These are phyloP conservation scores for Pachysolen tannophilus DNA, from an alignment of 805 yeast genomes.

Conservation along the genomic window DNA sequence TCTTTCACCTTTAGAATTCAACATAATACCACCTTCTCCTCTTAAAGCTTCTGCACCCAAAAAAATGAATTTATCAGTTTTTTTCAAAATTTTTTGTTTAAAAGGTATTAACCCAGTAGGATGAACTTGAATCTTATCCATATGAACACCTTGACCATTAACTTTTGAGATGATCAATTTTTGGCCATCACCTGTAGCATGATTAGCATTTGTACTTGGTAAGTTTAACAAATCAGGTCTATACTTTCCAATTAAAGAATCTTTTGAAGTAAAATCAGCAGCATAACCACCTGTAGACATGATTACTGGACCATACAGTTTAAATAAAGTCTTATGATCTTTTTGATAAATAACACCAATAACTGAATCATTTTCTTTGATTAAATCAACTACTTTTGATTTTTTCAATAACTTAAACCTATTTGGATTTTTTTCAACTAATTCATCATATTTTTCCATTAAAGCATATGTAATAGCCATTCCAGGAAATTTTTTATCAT, in stretches of 20 bases:
- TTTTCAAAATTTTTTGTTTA: slow-evolving; percentile 32
- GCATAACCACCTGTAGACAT: slow-evolving; percentile 64
- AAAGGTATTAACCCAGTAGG: slow-evolving; percentile 56
- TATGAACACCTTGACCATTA: slow-evolving; percentile 49
- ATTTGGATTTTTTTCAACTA: slow-evolving; percentile 33
- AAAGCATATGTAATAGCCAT: slow-evolving; percentile 54
- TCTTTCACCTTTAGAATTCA: slow-evolving; percentile 43
- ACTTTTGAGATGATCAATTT: slow-evolving; percentile 38
- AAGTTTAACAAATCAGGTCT: slow-evolving; percentile 49
- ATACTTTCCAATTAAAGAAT: slow-evolving; percentile 44
- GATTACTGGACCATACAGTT: slow-evolving; percentile 46
- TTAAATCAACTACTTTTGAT: slow-evolving; percentile 30
- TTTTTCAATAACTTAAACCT: slow-evolving; percentile 23
- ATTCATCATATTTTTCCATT: slow-evolving; percentile 39
- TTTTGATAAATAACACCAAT: slow-evolving; percentile 24
- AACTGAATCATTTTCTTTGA: slow-evolving; percentile 18
- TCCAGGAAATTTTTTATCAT: slow-evolving; percentile 56
- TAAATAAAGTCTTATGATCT: slow-evolving; percentile 16
- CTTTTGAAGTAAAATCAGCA: slow-evolving; percentile 42
- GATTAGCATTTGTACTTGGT: slow-evolving; percentile 55
- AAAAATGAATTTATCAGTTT: slow-evolving; percentile 41
- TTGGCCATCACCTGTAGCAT: slow-evolving; percentile 60
- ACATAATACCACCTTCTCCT: slow-evolving; percentile 58
- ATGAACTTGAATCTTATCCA: slow-evolving; percentile 61
- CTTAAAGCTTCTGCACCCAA: slow-evolving; percentile 61